Evolutionary conservation across 164 flowering plant genomes (phyloP).

Genomic region (Magnolia sinica): DNA sequence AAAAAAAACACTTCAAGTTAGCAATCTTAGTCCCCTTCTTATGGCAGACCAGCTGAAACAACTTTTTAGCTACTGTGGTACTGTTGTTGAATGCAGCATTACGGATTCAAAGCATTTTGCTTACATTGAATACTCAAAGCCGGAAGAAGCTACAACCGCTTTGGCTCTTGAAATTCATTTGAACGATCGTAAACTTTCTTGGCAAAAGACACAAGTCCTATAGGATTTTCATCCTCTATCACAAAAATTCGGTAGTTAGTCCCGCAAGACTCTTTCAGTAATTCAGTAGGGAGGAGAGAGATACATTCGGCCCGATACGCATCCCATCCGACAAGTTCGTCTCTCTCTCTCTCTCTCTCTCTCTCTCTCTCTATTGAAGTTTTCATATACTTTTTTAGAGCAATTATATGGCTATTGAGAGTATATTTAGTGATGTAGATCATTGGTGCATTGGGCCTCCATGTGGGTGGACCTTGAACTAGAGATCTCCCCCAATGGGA

Average conservation of each 20-base stretch:
- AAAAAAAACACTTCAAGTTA: conserved; percentile 84
- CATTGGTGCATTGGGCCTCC: no score
- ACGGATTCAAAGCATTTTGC: conserved; percentile 96
- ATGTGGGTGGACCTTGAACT: no score
- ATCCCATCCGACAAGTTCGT: conserved; percentile 79
- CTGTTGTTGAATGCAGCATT: conserved; percentile 84
- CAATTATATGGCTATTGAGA: no score
- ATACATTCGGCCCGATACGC: conserved; percentile 74
- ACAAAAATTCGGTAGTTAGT: neutral
- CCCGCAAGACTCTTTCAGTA: neutral
- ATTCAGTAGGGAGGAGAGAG: conserved; percentile 41
- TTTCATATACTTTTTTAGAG: neutral
- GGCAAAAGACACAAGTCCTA: neutral
- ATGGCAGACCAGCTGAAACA: conserved; percentile 89
- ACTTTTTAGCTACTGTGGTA: conserved; percentile 81
- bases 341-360: no score
- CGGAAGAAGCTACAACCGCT: conserved; percentile 95
- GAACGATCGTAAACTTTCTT: no score
- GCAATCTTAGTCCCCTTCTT: conserved; percentile 92
- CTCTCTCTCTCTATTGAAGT: no score
- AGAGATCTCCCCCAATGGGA: no score
- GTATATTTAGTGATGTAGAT: no score
- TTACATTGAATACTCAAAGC: conserved; percentile 87
- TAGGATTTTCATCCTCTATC: neutral
- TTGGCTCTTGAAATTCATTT: conserved; percentile 34